Conservation (phyloP, 2,329 filamentous ascomycete genomes). For the Chaetomium sp. region DNA sequence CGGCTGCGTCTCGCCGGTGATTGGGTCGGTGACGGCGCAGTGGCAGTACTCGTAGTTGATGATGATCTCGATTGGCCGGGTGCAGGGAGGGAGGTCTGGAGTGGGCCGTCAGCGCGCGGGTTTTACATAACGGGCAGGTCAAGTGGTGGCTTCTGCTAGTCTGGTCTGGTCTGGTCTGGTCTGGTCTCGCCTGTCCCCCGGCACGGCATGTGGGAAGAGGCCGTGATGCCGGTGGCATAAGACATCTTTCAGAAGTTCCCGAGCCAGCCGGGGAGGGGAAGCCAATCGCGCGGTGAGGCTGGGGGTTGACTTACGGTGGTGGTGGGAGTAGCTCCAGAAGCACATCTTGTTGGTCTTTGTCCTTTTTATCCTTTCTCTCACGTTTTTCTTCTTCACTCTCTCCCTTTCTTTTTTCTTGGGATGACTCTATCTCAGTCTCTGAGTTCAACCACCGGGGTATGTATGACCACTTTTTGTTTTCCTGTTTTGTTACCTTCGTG, state of each 20-base stretch:
- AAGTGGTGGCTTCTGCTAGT: neutral
- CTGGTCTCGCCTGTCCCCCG: too few species aligned
- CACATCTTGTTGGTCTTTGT: conserved; percentile 46
- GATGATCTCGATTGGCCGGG: conserved; percentile 45
- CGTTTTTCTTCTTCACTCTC: neutral
- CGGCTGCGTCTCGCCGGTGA: conserved; percentile 34
- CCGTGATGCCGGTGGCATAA: neutral
- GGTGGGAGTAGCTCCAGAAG: conserved; percentile 53
- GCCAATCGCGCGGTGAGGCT: neutral
- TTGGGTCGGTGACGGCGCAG: conserved; percentile 40
- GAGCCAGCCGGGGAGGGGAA: neutral
- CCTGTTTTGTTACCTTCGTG: neutral
- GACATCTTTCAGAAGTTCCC: neutral
- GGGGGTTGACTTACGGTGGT: conserved; percentile 38
- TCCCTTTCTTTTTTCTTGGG: neutral
- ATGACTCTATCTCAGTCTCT: neutral
- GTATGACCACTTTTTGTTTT: neutral
- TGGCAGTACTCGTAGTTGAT: conserved; percentile 50
- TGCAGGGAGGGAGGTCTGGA: conserved; percentile 46
- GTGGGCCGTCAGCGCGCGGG: neutral
- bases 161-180: neutral
- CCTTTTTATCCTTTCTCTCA: neutral
- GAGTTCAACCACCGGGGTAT: neutral
- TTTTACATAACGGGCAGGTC: too few species aligned
- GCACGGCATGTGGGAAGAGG: too few species aligned